Conservation (phyloP, 2,329 filamentous ascomycete genomes). For the Seiridium unicorne region DNA sequence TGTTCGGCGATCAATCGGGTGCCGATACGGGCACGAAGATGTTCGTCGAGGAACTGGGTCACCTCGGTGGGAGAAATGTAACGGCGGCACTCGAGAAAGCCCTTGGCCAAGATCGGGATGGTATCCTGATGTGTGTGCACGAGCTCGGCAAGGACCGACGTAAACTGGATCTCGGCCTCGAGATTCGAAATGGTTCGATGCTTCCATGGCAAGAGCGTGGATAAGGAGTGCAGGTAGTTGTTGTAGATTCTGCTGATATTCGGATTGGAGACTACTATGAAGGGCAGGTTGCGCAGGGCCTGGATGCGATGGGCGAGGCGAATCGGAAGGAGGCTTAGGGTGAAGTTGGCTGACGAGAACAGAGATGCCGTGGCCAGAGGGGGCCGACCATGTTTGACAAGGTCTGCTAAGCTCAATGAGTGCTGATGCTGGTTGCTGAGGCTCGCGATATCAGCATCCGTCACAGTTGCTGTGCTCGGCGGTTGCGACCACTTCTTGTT, state of each 20-base stretch:
- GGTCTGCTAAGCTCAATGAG: constrained; percentile 78
- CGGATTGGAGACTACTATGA: constrained; percentile 97
- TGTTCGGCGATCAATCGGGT: constrained; percentile 94
- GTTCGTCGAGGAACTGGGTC: constrained; percentile 90
- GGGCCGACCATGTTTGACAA: constrained; percentile 83
- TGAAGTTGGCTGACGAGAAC: constrained; percentile 91
- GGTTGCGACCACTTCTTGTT: constrained; percentile 37
- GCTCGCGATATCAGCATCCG: constrained; percentile 74
- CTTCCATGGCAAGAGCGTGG: constrained; percentile 82
- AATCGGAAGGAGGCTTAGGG: constrained; percentile 85
- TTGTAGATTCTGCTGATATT: constrained; percentile 93
- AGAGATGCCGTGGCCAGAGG: constrained; percentile 79
- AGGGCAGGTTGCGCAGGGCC: constrained; percentile 88
- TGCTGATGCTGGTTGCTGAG: constrained; percentile 78
- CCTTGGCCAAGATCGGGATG: constrained; percentile 86
- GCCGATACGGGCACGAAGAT: constrained; percentile 89
- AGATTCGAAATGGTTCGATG: constrained; percentile 67
- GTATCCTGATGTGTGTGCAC: constrained; percentile 94
- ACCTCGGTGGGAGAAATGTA: constrained; percentile 83
- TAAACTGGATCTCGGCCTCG: constrained; percentile 88
- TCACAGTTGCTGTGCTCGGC: constrained; percentile 47
- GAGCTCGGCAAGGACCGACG: constrained; percentile 89
- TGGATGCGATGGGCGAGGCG: constrained; percentile 93
- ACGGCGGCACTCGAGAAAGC: constrained; percentile 88
- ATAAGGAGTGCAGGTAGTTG: constrained; percentile 93